Percentiles rank a stretch among this genome's conserved stretches.
Conservation (phyloP, 352 stramenopile species). For the Globisporangium orthogonon region DNA sequence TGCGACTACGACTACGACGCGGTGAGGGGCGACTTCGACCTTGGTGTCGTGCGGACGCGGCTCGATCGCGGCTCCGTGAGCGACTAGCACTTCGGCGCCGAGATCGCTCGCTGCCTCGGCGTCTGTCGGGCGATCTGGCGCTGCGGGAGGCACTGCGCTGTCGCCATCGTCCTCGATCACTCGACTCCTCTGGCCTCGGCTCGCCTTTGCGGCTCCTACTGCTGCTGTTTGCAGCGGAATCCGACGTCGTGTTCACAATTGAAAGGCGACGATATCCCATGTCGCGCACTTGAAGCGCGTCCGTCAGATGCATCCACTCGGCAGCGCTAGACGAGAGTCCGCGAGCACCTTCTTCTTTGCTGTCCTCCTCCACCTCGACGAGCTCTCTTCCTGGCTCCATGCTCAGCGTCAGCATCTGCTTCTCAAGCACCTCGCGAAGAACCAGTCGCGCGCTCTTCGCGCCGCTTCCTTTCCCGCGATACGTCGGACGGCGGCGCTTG, state of each 20-base stretch:
- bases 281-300: conserved; percentile 16
- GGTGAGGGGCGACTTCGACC: no score
- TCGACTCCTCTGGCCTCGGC: neutral
- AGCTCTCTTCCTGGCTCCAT: conserved; percentile 33
- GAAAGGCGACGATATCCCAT: conserved; percentile 7
- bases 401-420: conserved; percentile 55
- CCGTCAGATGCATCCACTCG: conserved; percentile 12
- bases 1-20: neutral
- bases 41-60: no score
- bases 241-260: neutral
- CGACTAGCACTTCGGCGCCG: neutral
- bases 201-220: neutral
- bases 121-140: neutral
- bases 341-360: neutral
- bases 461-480: conserved; percentile 35
- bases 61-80: conserved; percentile 1
- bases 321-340: neutral
- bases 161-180: neutral
- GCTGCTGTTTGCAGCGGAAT: no score
- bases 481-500: conserved; percentile 53
- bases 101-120: neutral
- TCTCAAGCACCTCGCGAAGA: conserved; percentile 57
- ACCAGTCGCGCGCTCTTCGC: conserved; percentile 26
- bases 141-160: neutral
- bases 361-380: conserved; percentile 3